Conservation (phyloP, 2,329 filamentous ascomycete genomes). For the Alternaria sp. region DNA sequence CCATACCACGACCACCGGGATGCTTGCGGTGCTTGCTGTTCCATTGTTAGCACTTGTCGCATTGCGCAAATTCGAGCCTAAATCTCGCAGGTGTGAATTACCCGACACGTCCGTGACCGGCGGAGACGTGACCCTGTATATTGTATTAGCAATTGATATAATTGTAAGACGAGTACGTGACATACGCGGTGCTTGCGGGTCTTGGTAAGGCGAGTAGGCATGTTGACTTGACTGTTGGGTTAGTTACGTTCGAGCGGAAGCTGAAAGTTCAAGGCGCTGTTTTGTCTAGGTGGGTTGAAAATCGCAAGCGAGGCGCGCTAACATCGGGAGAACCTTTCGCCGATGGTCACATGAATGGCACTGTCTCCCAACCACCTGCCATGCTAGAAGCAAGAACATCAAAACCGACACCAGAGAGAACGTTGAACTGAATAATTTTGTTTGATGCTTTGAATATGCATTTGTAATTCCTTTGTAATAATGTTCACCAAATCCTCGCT, state of each 20-base stretch:
- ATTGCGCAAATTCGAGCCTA: not conserved
- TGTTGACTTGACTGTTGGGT: constrained; percentile 36
- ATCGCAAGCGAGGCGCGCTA: constrained; percentile 27
- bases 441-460: constrained; percentile 11
- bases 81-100: not conserved
- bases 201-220: constrained; percentile 46
- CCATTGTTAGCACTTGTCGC: not conserved
- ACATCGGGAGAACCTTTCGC: constrained; percentile 11
- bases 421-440: not conserved
- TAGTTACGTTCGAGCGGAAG: constrained; percentile 32
- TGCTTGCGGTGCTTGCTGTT: constrained; percentile 89
- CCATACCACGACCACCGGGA: constrained; percentile 67
- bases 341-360: constrained; percentile 6
- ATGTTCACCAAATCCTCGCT: constrained; percentile 14
- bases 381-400: not conserved
- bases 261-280: constrained; percentile 11
- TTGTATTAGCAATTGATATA: too few species aligned
- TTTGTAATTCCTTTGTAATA: constrained; percentile 12
- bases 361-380: not conserved
- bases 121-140: constrained; percentile 79
- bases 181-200: constrained; percentile 66
- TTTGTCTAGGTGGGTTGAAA: constrained; percentile 24
- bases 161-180: too few species aligned
- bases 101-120: constrained; percentile 95
- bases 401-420: not conserved